Percentiles rank a stretch among this genome's conserved stretches.
Evolutionary conservation across 306 rosid species (phyloP).

Genomic region (Cucurbita maxima): DNA sequence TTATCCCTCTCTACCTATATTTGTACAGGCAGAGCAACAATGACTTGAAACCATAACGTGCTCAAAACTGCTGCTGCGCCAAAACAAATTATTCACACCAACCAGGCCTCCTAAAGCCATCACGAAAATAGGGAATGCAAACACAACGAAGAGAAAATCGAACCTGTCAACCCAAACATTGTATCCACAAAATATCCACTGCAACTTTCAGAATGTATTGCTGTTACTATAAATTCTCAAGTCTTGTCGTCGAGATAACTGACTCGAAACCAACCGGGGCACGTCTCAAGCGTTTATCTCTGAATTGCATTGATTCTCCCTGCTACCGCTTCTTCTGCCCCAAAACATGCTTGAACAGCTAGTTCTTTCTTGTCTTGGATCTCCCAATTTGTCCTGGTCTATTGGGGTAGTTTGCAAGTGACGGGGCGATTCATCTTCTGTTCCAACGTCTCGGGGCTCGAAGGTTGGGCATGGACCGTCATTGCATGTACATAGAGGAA

Average conservation of each 20-base stretch:
- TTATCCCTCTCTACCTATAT: not conserved
- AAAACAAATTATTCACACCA: constrained; percentile 7
- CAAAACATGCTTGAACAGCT: constrained; percentile 87
- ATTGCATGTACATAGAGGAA: constrained; percentile 81
- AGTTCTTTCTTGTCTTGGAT: constrained; percentile 54
- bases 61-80: not conserved
- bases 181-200: not conserved
- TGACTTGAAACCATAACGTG: not conserved
- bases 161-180: not conserved
- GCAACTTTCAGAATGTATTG: not conserved
- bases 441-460: constrained; percentile 47
- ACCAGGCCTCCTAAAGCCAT: constrained; percentile 1
- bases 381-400: constrained; percentile 59
- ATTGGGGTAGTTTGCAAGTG: constrained; percentile 27
- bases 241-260: not conserved
- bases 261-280: not conserved
- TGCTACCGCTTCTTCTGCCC: constrained; percentile 93
- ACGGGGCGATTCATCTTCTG: constrained; percentile 37
- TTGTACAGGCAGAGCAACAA: not conserved
- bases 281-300: constrained; percentile 64
- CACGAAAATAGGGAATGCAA: not conserved
- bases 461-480: constrained; percentile 72
- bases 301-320: constrained; percentile 93
- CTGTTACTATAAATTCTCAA: not conserved
- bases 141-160: not conserved